Base-by-base conservation (phyloP, 2,329 filamentous ascomycete genomes). In the Curvularia hawaiiensis region DNA sequence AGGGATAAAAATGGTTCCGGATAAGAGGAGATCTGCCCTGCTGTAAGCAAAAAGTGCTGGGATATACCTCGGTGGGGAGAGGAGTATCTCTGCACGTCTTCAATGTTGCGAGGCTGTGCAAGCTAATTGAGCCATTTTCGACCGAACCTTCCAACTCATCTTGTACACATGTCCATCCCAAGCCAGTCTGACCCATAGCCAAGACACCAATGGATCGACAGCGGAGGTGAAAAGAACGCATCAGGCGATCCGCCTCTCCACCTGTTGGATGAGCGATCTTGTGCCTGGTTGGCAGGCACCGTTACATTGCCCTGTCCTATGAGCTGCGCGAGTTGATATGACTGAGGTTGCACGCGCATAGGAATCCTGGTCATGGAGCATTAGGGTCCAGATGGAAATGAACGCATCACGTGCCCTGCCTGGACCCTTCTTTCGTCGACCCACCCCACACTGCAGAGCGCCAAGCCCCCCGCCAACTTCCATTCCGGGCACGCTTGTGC, bases 171-270 rank as follows among this genome's bases (percentile, higher is more conserved):
- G 26, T 44, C 44, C 35, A 31, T 54, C 22, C 35, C 54, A 41
- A 53, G 44, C 30, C 33, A 40, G 39, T 47, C 40, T 35, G 49
- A 33, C 47, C 54, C n/a, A 53, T 11, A 20, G 54, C 54, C 49
- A 56, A 56, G 54, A 44, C 14, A 35, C 38, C 10, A 22, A 33
- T 35, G 31, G 54, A 56, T 56, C 28, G 50, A 43, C 43, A 35
- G 24, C 30, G 43, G 35, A 43, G 18, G 35, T 48, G 43, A 56
- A 56, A 55, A 56, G 43, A 47, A 53, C 54, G 54, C 50, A 56
- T 53, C 54, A 53, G 35, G 30, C n/a, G 54, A 45, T 35, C 50
- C 35, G 33, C 30, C 20, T 44, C n/a, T 18, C 24, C 26, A 11
- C 31, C 16, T 11, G 33, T 31, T 30, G 11, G 30, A 45, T 31